Base-by-base conservation (phyloP, 169 alveolate species). In the Plasmodium coatneyi region DNA sequence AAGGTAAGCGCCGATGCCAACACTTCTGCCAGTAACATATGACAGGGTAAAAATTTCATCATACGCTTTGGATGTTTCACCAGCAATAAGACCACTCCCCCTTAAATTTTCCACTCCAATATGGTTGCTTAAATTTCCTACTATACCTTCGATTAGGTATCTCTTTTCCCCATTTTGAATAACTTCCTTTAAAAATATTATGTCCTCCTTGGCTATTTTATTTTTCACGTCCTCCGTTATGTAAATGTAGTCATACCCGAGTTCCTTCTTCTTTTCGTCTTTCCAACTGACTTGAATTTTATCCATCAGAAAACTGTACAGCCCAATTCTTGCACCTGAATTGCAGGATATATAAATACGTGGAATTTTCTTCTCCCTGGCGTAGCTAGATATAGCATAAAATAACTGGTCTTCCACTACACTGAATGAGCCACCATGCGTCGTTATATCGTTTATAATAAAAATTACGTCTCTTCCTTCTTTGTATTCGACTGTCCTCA, bases 1-100 rank as follows among this genome's bases (percentile, higher is more conserved):
- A 34, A 97, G 71, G 82, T 97, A 97, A 4, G 98, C 98, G 2
- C 98, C 98, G 34, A 97, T 97, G 22, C 98, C 98, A 49, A 97
- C 98, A 19, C 98, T 95, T 22, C 98, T 92, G 9, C 98, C 98
- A 5, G 98, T 96, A 6, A 96, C 98, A 78, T 97, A 97, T 43
- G 98, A 95, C 56, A 97, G 93, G 3, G 98, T 97, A 93, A 97
- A 95, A 28, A 96, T 96, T 66, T 97, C 97, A 52, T 96, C 96
- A 92, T 97, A 97, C 19, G 98, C 98, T 54, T 95, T 96, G 74
- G 98, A 96, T 6, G 98, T 97, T 89, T 97, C 98, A 1, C 98
- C 98, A 30, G 98, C 98, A 32, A 97, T 97, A 82, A 95, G 89
- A 46, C 97, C 98, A 30, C 98, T 96, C 5, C 98, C 98, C 70